phyloP scores from a whole-genome alignment of 1,139 yeast species.

The Wickerhamiella pararugosa region DNA sequence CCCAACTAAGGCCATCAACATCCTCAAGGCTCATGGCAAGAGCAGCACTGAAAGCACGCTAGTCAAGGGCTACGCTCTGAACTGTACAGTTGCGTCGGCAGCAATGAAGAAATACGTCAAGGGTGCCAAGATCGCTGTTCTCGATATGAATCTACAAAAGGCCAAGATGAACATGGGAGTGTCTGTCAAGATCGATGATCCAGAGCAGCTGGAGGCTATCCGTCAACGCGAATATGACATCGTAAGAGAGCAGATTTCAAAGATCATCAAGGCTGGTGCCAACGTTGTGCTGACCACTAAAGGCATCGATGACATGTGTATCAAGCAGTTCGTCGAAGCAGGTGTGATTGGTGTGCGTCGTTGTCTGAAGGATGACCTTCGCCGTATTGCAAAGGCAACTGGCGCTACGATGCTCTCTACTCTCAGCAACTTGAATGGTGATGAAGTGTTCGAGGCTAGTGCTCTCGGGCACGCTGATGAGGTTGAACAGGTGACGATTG shows the following conservation, averaged over 20 bases:
- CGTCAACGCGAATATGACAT: constrained; percentile 90
- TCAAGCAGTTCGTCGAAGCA: constrained; percentile 89
- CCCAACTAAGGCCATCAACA: constrained; percentile 95
- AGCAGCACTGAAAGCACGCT: constrained; percentile 74
- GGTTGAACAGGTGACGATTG: constrained; percentile 78
- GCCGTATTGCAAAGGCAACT: constrained; percentile 95
- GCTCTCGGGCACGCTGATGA: constrained; percentile 85
- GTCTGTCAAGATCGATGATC: constrained; percentile 91
- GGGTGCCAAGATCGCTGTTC: constrained; percentile 76
- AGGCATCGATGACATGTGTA: constrained; percentile 93
- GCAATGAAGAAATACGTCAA: constrained; percentile 74
- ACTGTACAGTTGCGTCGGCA: constrained; percentile 95
- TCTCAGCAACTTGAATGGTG: constrained; percentile 92
- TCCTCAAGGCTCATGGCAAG: constrained; percentile 93
- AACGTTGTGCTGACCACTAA: constrained; percentile 93
- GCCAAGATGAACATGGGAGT: constrained; percentile 99
- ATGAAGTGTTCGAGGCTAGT: constrained; percentile 82
- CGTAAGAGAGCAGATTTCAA: constrained; percentile 72
- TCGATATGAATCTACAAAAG: constrained; percentile 89
- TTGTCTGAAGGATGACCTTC: constrained; percentile 89
- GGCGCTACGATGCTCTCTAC: constrained; percentile 86
- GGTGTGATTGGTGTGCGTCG: constrained; percentile 97
- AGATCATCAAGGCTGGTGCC: constrained; percentile 86
- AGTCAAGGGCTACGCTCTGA: constrained; percentile 88
- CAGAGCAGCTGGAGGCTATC: constrained; percentile 91